Evolutionary conservation across 108 stramenopile species (phyloP).

Genomic region (Pseudonitzschia pungens): DNA sequence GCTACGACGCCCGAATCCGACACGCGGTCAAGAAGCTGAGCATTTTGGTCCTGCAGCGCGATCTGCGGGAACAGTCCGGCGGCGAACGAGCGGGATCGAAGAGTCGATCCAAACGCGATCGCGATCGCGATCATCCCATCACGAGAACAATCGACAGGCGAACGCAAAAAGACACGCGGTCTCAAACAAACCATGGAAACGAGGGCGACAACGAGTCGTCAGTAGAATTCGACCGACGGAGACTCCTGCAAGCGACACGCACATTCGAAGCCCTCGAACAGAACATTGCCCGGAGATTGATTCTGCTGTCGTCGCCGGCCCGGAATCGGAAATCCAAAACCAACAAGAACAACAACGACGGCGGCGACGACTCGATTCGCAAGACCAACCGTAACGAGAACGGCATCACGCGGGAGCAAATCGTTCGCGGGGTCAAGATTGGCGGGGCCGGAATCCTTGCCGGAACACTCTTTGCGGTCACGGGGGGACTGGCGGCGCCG

Average conservation of each 20-base stretch:
- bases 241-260: slow-evolving; percentile 58
- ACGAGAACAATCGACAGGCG: too few species aligned
- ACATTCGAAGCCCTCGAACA: slow-evolving; percentile 85
- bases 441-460: slow-evolving; percentile 69
- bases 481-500: slow-evolving; percentile 77
- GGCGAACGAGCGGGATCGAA: too few species aligned
- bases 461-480: slow-evolving; percentile 71
- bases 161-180: too few species aligned
- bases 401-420: slow-evolving; percentile 53
- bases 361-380: slow-evolving; percentile 1
- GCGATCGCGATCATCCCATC: neutral
- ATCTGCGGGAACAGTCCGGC: too few species aligned
- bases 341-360: too few species aligned
- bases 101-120: slow-evolving; percentile 36
- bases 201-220: too few species aligned
- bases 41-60: slow-evolving; percentile 72
- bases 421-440: slow-evolving; percentile 72
- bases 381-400: neutral
- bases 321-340: slow-evolving; percentile 1
- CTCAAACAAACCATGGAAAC: too few species aligned
- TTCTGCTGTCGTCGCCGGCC: slow-evolving; percentile 51
- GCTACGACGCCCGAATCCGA: slow-evolving; percentile 82
- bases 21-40: slow-evolving; percentile 75
- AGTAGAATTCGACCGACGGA: slow-evolving; percentile 3
- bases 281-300: slow-evolving; percentile 63